These are phyloP conservation scores for Puccinia horiana DNA, from an alignment of 1,284 basidiomycete species.

Conservation along the genomic window DNA sequence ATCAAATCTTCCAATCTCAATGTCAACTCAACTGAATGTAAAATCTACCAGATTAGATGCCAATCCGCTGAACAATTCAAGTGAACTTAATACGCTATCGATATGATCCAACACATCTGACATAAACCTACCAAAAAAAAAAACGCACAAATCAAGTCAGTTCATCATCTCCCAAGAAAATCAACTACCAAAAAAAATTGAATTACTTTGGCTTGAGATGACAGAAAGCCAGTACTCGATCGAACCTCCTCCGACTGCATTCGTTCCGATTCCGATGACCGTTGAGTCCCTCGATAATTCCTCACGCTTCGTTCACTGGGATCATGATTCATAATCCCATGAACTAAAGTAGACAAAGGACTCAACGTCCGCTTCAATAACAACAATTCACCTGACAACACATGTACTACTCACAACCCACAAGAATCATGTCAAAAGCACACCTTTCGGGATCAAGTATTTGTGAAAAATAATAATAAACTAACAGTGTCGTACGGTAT, in stretches of 20 bases:
- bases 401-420: constrained; percentile 45
- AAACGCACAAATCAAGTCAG: not conserved
- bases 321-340: constrained; percentile 51
- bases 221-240: constrained; percentile 13
- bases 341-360: constrained; percentile 50
- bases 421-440: no score
- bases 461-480: no score
- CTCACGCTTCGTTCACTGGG: constrained; percentile 6
- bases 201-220: constrained; percentile 37
- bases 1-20: not conserved
- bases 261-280: not conserved
- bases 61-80: constrained; percentile 38
- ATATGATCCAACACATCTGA: constrained; percentile 46
- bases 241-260: not conserved
- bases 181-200: not conserved
- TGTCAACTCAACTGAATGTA: constrained; percentile 32
- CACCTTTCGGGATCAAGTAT: no score
- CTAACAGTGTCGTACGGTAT: constrained; percentile 51
- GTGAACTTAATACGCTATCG: constrained; percentile 36
- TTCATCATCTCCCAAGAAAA: no score
- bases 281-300: not conserved
- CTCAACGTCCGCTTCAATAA: constrained; percentile 51
- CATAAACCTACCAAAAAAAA: constrained; percentile 31
- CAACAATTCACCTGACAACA: constrained; percentile 50
- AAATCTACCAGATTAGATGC: constrained; percentile 45